A percentile compares a stretch with the other conserved stretches of the same genome.
These are phyloP conservation scores for Discostella stelligeroides DNA, from an alignment of 108 stramenopile genomes.

Conservation along the genomic window DNA sequence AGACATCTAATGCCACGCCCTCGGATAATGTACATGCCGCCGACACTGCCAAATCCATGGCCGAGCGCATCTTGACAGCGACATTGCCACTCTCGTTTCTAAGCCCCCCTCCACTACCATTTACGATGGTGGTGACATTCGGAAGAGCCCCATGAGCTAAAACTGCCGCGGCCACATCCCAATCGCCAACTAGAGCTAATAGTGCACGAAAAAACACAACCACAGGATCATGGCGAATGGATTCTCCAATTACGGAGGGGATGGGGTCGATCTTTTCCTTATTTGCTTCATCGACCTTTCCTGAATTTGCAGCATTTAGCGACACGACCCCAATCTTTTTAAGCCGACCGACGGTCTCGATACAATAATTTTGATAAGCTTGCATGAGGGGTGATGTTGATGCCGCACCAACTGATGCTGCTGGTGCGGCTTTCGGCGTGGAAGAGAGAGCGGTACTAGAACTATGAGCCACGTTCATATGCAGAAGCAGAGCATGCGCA, in stretches of 20 bases:
- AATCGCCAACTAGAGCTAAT: slow-evolving; percentile 31
- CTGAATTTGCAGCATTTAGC: slow-evolving; percentile 35
- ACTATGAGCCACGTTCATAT: slow-evolving; percentile 8
- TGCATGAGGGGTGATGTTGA: slow-evolving; percentile 19
- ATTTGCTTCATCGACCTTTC: slow-evolving; percentile 2
- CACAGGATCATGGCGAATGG: slow-evolving; percentile 26
- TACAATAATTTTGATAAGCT: slow-evolving; percentile 36
- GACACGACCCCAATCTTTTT: slow-evolving; percentile 51
- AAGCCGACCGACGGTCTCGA: slow-evolving; percentile 27
- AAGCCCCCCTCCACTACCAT: not conserved
- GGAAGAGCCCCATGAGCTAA: slow-evolving; percentile 32
- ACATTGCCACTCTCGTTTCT: not conserved
- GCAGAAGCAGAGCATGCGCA: slow-evolving; percentile 45
- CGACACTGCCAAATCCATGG: slow-evolving; percentile 28
- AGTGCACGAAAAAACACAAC: slow-evolving; percentile 37
- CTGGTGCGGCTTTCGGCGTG: slow-evolving; percentile 1
- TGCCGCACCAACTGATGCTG: slow-evolving; percentile 18
- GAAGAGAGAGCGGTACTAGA: not conserved
- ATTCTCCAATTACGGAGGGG: not conserved
- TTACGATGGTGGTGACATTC: slow-evolving; percentile 13
- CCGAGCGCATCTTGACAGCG: slow-evolving; percentile 14
- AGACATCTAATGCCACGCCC: slow-evolving; percentile 33
- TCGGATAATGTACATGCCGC: slow-evolving; percentile 45
- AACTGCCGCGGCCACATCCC: slow-evolving; percentile 30
- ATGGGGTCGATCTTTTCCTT: not conserved